Percentiles rank a stretch among this genome's conserved stretches.
Evolutionary conservation across 768 basidiomycete species (phyloP).

Genomic region (Leccinum incarnatum): DNA sequence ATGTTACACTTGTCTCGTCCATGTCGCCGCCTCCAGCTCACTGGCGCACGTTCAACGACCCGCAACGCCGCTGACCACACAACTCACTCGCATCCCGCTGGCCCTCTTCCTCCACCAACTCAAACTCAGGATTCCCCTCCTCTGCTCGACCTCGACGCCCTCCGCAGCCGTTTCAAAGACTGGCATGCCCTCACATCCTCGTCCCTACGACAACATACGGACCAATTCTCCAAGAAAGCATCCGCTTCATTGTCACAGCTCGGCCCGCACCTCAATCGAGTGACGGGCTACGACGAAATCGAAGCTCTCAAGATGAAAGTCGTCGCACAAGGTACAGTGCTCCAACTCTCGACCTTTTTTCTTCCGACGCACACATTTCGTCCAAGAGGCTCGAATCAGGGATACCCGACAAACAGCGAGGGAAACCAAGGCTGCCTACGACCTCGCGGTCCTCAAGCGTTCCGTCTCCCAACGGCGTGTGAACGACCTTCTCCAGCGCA

Average conservation of each 20-base stretch:
- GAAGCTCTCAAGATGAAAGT: constrained; percentile 78
- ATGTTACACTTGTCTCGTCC: constrained; percentile 24
- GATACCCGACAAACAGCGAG: constrained; percentile 64
- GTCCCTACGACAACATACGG: constrained; percentile 48
- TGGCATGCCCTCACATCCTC: constrained; percentile 42
- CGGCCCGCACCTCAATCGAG: constrained; percentile 76
- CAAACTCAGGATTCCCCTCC: constrained; percentile 1
- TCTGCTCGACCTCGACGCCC: constrained; percentile 27
- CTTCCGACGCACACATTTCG: constrained; percentile 8
- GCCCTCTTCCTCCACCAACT: not conserved
- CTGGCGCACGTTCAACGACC: not conserved
- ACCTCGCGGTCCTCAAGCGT: constrained; percentile 73
- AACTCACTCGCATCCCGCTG: not conserved
- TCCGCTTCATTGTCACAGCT: constrained; percentile 66
- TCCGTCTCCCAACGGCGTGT: constrained; percentile 91
- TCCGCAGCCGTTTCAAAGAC: constrained; percentile 39
- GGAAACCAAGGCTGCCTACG: constrained; percentile 72
- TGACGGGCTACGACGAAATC: constrained; percentile 91
- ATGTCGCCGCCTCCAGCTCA: not conserved
- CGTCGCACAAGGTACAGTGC: constrained; percentile 70
- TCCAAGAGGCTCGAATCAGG: constrained; percentile 70
- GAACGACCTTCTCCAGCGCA: constrained; percentile 92
- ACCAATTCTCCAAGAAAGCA: constrained; percentile 55
- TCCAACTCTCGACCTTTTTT: not conserved
- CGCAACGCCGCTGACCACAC: not conserved